Conservation (phyloP, 2,329 filamentous ascomycete species). For the Aspergillus vadensis region DNA sequence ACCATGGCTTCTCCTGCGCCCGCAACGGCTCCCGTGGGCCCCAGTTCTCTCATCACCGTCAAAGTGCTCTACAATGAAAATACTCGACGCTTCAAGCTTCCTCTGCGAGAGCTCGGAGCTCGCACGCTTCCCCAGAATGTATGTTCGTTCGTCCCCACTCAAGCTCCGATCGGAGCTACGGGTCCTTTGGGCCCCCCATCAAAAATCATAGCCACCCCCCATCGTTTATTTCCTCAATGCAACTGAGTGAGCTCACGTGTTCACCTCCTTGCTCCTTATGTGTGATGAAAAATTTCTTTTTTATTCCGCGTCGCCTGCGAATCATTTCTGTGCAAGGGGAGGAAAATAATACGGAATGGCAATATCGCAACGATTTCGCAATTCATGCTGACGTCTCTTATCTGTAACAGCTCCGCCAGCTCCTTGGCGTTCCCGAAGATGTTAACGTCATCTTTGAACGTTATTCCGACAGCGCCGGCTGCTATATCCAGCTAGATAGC, state of each 20-base stretch:
- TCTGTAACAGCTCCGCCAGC: constrained; percentile 63
- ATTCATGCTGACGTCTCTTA: constrained; percentile 25
- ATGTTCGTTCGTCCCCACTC: constrained; percentile 48
- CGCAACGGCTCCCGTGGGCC: constrained; percentile 52
- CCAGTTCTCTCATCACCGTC: constrained; percentile 77
- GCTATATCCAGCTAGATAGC: constrained; percentile 77
- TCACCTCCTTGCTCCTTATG: neutral
- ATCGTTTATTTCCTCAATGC: neutral
- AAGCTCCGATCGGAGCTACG: constrained; percentile 34
- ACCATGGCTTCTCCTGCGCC: constrained; percentile 44
- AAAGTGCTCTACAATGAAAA: constrained; percentile 78
- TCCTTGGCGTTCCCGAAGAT: constrained; percentile 66
- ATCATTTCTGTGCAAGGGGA: neutral
- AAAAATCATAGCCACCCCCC: neutral
- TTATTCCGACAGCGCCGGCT: constrained; percentile 87
- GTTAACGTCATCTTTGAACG: constrained; percentile 75
- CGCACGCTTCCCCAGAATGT: constrained; percentile 80
- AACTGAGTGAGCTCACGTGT: constrained; percentile 9
- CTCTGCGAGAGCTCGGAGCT: constrained; percentile 78
- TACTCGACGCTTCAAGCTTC: constrained; percentile 84
- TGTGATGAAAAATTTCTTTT: neutral
- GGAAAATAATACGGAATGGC: neutral
- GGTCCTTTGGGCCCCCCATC: constrained; percentile 13
- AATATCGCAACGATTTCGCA: neutral
- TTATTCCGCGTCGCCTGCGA: neutral